Evolutionary conservation across 148 eudicot genomes (phyloP).

Genomic region (Vaccinium macrocarpon): DNA sequence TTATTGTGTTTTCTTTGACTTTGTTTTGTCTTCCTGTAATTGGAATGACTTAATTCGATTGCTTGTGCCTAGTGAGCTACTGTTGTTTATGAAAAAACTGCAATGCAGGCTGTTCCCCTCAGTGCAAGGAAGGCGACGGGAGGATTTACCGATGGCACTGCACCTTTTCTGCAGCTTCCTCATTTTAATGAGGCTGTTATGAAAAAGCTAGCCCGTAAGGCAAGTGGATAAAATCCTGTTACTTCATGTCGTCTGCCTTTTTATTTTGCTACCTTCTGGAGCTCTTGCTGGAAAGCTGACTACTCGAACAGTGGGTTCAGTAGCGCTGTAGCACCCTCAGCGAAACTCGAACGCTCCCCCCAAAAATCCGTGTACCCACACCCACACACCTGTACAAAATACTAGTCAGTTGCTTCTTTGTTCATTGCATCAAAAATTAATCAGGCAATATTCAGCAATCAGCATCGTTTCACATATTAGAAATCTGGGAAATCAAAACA

Average conservation of each 20-base stretch:
- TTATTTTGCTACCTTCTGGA: not conserved
- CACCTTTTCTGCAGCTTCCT: constrained; percentile 93
- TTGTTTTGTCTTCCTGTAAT: not conserved
- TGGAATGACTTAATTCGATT: constrained; percentile 1
- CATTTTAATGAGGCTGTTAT: constrained; percentile 74
- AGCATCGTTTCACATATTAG: not conserved
- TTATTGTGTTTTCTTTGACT: not conserved
- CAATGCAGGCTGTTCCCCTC: constrained; percentile 87
- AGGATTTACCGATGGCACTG: constrained; percentile 75
- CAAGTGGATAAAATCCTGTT: constrained; percentile 17
- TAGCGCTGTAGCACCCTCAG: not conserved
- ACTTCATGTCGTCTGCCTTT: not conserved
- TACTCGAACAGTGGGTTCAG: not conserved
- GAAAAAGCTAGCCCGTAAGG: constrained; percentile 85
- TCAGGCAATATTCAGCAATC: not conserved
- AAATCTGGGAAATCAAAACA: not conserved
- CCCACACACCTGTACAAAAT: not conserved
- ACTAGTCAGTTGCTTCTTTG: not conserved
- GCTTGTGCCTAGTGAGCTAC: constrained; percentile 1
- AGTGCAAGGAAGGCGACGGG: constrained; percentile 81
- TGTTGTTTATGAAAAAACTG: constrained; percentile 3
- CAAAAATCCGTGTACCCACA: not conserved
- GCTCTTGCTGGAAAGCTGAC: constrained; percentile 5
- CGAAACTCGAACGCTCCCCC: not conserved
- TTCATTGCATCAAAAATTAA: not conserved